Base-by-base conservation (phyloP, 805 yeast species). In the Pichia californica region DNA sequence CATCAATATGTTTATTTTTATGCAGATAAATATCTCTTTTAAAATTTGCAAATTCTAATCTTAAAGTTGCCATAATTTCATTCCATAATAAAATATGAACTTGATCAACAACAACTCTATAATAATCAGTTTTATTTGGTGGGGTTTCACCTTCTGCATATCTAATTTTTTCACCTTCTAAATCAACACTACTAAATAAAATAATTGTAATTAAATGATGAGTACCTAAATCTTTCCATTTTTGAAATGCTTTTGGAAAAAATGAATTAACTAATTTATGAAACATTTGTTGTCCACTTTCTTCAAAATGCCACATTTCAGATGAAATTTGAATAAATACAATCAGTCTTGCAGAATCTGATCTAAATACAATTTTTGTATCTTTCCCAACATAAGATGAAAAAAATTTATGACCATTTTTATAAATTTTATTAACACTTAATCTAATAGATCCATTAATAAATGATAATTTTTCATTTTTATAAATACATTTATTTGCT, bases 251-350 rank as follows among this genome's bases (percentile, higher is more conserved):
- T 46, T 81, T 83, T 0, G 99, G 99, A 43, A 93, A 80, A 40
- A 91, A 69, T n/a, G 94, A 84, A 59, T 91, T 89, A 36, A 93
- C 88, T 53, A 93, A 77, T 62, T 88, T 87, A 60, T 89, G 91
- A 60, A 91, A 91, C 76, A 88, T 77, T 42, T 89, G 84, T 57
- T 91, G 97, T 2, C 99, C 99, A 51, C 84, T 84, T 56, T 89
- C 96, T 62, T 93, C 98, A 62, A 93, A 93, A 60, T 88, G 88
- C 94, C 97, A 93, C 97, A 93, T 93, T 56, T 93, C 99, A 31
- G 83, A 75, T 1, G 97, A 85, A 48, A 89, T 78, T 58, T 93
- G 99, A 40, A 93, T 79, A 49, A 93, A 69, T 39, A 89, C 84
- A 14, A 87, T 76, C 44, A 91, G 67, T 44, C 84, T 77, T 2